Conservation (phyloP, 2,329 filamentous ascomycete species). For the Pseudopyricularia javanii region DNA sequence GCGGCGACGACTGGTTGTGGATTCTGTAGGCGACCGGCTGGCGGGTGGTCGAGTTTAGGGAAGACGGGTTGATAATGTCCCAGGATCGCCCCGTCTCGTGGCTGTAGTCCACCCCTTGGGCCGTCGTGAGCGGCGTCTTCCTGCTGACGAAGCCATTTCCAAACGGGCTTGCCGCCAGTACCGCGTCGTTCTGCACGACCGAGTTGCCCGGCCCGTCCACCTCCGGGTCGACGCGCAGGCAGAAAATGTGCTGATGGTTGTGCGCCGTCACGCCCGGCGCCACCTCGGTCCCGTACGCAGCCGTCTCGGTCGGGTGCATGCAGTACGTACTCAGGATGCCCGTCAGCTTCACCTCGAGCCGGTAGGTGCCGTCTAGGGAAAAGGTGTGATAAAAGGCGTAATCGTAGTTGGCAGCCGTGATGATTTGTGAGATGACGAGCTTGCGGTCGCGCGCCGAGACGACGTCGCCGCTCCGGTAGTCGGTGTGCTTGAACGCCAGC, state of each 20-base stretch:
- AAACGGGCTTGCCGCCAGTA: conserved; percentile 42
- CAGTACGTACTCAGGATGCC: conserved; percentile 61
- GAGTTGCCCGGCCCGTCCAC: conserved; percentile 42
- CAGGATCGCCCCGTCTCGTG: conserved; percentile 32
- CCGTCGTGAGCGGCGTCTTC: conserved; percentile 17
- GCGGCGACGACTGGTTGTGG: conserved; percentile 37
- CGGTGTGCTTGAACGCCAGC: conserved; percentile 61
- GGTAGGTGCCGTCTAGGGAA: conserved; percentile 31
- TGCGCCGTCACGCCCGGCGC: conserved; percentile 37
- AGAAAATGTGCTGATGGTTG: conserved; percentile 47
- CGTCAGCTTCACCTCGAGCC: conserved; percentile 60
- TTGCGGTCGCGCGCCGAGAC: conserved; percentile 61
- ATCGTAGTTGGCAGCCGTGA: conserved; percentile 45
- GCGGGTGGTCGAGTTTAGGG: conserved; percentile 33
- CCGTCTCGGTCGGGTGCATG: conserved; percentile 32
- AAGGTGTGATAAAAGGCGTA: conserved; percentile 15
- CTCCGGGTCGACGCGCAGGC: conserved; percentile 32
- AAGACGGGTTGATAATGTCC: conserved; percentile 34
- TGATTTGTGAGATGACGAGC: conserved; percentile 57
- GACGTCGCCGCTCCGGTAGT: conserved; percentile 24
- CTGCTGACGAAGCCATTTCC: conserved; percentile 30
- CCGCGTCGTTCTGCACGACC: conserved; percentile 59
- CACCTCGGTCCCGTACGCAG: conserved; percentile 34
- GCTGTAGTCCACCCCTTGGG: conserved; percentile 41
- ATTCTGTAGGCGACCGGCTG: conserved; percentile 38